Evolutionary conservation across 2,329 filamentous ascomycete genomes (phyloP), one percentile per base, ranked within the genome.

Genomic region (Aspergillus fijiensis): DNA sequence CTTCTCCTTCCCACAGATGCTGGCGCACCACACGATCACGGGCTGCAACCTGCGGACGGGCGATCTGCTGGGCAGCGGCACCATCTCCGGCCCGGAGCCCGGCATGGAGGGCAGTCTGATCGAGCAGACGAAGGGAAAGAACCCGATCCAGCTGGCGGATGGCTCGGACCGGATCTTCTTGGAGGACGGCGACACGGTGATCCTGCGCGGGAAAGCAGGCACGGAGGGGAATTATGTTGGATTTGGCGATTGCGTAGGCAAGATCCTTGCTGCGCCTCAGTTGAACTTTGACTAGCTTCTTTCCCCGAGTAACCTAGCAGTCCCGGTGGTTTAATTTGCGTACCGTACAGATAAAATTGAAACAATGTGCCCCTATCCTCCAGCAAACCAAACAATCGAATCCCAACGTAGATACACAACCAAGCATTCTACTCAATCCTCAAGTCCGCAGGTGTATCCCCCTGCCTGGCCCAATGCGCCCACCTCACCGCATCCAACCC

Each of bases 1-100:
- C n/a, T 94, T 87, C 82, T 92, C 89, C 0, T 94, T 93, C 76
- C 85, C 89, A 4, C 90, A 94, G 73, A 92, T 93, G 89, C 80
- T 94, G 47, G 85, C 90, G 1, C 90, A 94, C 72, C 90, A 94
- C 72, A 87, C 88, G 1, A 83, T 91, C 51, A 89, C 88, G 1
- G 90, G 90, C 5, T 95, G 90, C 73, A 86, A 87, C 3, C 82
- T 95, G 81, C 83, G 86, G 51, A 83, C 87, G 0, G 90, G 90
- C 35, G 90, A 95, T 70, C 75, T 95, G 55, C 77, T 95, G 5
- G 91, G 90, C 2, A 91, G 88, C 2, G 91, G 91, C 3, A 95
- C 91, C 1, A 94, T 95, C 67, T 88, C 85, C 49, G 90, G 91
- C 2, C 80, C 74, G 5, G 80, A 80, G 49, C 74, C 77, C n/a